These are phyloP conservation scores for Phytophthora pisi DNA, from an alignment of 352 stramenopile genomes.

Conservation along the genomic window DNA sequence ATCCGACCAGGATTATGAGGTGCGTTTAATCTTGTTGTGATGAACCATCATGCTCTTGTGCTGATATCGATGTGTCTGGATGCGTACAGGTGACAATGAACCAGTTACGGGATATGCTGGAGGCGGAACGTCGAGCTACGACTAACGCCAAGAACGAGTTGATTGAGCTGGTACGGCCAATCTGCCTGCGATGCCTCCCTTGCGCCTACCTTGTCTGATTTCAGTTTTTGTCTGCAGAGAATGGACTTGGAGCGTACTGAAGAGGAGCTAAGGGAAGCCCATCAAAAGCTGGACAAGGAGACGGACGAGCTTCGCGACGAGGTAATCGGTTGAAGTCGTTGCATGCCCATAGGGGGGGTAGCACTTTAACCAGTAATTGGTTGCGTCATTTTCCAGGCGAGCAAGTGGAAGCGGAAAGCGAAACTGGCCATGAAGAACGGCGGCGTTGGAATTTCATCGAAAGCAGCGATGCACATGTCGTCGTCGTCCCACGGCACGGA, in stretches of 20 bases:
- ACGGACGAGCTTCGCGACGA: slow-evolving; percentile 62
- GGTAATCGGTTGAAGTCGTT: slow-evolving; percentile 23
- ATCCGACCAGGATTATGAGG: slow-evolving; percentile 57
- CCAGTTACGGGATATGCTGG: slow-evolving; percentile 45
- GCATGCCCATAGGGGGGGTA: background rate
- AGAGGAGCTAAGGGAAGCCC: slow-evolving; percentile 58
- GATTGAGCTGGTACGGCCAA: slow-evolving; percentile 38
- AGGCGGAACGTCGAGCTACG: slow-evolving; percentile 40
- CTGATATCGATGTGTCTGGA: slow-evolving; percentile 1
- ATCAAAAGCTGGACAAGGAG: slow-evolving; percentile 72
- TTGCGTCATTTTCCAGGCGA: slow-evolving; percentile 24
- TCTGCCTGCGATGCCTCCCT: background rate
- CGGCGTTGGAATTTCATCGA: slow-evolving; percentile 9
- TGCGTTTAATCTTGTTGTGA: slow-evolving; percentile 21
- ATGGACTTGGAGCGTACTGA: slow-evolving; percentile 50
- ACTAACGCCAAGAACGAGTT: slow-evolving; percentile 48
- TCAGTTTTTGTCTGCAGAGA: slow-evolving; percentile 27
- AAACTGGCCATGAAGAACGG: slow-evolving; percentile 56
- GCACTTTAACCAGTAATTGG: background rate
- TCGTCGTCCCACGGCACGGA: slow-evolving; percentile 64
- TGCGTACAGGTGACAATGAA: slow-evolving; percentile 37
- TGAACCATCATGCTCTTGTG: background rate
- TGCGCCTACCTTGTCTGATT: background rate
- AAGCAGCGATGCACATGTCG: slow-evolving; percentile 44
- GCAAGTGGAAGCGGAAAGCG: slow-evolving; percentile 77